A percentile compares a stretch with the other conserved stretches of the same genome.
Conservation (phyloP, 345 rosid genomes). For the Salix exigua region DNA sequence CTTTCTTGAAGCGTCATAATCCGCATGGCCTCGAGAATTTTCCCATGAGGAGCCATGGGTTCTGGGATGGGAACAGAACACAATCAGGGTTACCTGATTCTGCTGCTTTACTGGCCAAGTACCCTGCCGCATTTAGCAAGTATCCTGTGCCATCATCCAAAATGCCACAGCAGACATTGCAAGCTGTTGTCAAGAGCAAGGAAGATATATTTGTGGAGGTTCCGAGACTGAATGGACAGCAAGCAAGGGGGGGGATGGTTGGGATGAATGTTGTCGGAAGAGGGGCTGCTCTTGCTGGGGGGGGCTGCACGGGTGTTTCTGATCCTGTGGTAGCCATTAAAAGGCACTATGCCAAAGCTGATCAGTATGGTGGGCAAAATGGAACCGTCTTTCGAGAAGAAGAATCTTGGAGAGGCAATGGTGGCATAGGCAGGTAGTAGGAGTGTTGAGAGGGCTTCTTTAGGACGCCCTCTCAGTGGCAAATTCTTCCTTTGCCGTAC, state of each 20-base stretch:
- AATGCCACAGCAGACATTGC: conserved; percentile 40
- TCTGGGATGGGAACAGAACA: conserved; percentile 83
- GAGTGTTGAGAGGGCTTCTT: conserved; percentile 23
- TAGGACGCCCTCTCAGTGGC: conserved; percentile 13
- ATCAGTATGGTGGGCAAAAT: conserved; percentile 38
- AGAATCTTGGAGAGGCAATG: conserved; percentile 55
- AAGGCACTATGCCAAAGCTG: conserved; percentile 50
- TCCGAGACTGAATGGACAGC: conserved; percentile 50
- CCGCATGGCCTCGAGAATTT: conserved; percentile 49
- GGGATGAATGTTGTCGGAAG: conserved; percentile 50
- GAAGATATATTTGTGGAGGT: conserved; percentile 39
- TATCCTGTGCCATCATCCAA: conserved; percentile 31
- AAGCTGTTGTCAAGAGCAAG: conserved; percentile 27
- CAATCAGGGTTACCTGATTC: conserved; percentile 83
- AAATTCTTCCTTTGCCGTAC: conserved; percentile 26
- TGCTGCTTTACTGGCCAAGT: conserved; percentile 57
- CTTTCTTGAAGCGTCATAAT: conserved; percentile 38
- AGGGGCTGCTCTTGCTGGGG: conserved; percentile 40
- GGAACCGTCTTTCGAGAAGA: conserved; percentile 48
- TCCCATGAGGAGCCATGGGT: conserved; percentile 63
- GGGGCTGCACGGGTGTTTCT: conserved; percentile 40
- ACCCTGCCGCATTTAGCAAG: conserved; percentile 64
- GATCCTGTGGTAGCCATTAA: conserved; percentile 67
- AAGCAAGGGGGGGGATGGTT: conserved; percentile 41
- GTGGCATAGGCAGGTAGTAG: conserved; percentile 59